phyloP scores from a whole-genome alignment of 768 basidiomycete species.

The Pisolithus orientalis region DNA sequence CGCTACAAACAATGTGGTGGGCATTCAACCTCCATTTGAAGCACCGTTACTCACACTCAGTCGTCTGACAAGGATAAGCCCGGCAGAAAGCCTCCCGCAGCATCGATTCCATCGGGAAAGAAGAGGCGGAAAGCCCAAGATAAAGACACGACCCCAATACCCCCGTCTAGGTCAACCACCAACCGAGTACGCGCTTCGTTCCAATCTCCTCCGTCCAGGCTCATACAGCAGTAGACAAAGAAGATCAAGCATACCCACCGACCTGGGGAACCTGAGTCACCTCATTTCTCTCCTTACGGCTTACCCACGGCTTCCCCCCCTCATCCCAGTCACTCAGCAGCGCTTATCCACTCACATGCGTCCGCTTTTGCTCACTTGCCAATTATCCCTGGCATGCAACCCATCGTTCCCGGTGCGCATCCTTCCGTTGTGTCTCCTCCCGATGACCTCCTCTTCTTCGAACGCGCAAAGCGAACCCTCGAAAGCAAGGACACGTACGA shows the following conservation, averaged over 20 bases:
- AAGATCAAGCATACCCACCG: conserved; percentile 59
- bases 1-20: conserved; percentile 34
- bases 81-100: conserved; percentile 37
- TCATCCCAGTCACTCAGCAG: conserved; percentile 15
- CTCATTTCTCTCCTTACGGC: conserved; percentile 36
- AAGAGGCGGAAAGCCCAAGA: conserved; percentile 60
- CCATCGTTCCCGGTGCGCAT: conserved; percentile 21
- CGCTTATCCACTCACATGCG: conserved; percentile 17
- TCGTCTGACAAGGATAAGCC: conserved; percentile 27
- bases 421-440: conserved; percentile 34
- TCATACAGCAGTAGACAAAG: conserved; percentile 41
- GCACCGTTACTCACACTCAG: conserved; percentile 33
- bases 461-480: conserved; percentile 77
- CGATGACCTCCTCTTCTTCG: conserved; percentile 90
- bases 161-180: conserved; percentile 42
- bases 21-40: conserved; percentile 44
- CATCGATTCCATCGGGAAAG: conserved; percentile 35
- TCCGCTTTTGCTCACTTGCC: conserved; percentile 21
- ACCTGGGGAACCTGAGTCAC: conserved; percentile 50
- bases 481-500: conserved; percentile 78
- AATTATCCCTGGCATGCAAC: conserved; percentile 14
- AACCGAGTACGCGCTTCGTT: conserved; percentile 36
- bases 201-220: background rate
- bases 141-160: conserved; percentile 62
- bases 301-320: conserved; percentile 37